Evolutionary conservation across 768 basidiomycete species (phyloP), one percentile per base, ranked within the genome.

Genomic region (Auriscalpium microsporum): DNA sequence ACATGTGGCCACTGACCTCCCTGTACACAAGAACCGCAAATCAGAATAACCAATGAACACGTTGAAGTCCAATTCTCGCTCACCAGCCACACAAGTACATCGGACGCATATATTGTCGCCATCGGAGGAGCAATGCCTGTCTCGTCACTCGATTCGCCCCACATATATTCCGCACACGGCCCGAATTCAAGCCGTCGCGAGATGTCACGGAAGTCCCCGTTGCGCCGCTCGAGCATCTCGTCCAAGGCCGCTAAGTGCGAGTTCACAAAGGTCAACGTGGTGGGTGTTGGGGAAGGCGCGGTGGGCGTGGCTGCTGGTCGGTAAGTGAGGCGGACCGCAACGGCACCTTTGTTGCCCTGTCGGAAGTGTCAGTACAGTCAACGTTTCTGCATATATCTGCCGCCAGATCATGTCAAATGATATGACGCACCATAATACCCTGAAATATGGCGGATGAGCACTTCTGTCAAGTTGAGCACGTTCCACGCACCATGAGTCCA

Each of bases 161-260:
- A 53, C 21, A 16, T 5, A 46, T 66, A 62, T 48, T 64, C 60
- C 5, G 46, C 50, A 17, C 62, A 64, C 9, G 70, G 69, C 45
- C 74, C 72, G 58, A 90, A 91, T 16, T 61, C 63, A 19, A 89
- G 68, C 55, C 82, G 72, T 62, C 71, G 76, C 6, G 78, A 79
- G 8, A 92, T 72, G 51, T 91, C 88, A 19, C 80, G 78, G 59
- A 86, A 90, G 62, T 93, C 89, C 10, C 74, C 72, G 60, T 92
- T 86, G 14, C 90, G 75, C 56, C 78, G 82, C 14, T 89, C 86
- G 19, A 73, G 71, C 79, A 87, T 86, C 57, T 88, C 87, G 61
- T 91, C 87, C 56, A 84, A 88, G 11, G 90, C 90, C 0, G 90
- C 89, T 10, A 94, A 75, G 68, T 94, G 90, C 8, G 90, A 75